phyloP scores from a whole-genome alignment of 345 rosid genomes.

The Acer campestre region DNA sequence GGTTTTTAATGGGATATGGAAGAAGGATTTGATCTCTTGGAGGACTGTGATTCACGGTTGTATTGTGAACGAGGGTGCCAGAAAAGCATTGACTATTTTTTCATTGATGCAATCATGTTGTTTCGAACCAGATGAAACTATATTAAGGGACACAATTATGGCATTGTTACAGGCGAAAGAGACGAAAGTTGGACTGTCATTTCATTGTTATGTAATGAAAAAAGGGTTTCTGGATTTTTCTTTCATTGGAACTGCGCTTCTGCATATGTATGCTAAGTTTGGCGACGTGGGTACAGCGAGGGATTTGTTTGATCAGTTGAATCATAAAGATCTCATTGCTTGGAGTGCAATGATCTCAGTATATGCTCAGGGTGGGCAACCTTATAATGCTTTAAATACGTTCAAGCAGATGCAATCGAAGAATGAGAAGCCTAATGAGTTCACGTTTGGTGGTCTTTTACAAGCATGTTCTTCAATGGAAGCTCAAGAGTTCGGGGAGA shows the following conservation, averaged over 20 bases:
- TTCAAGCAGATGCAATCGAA: slow-evolving; percentile 33
- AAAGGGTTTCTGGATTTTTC: slow-evolving; percentile 25
- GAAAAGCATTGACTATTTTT: slow-evolving; percentile 23
- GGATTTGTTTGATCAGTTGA: slow-evolving; percentile 27
- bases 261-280: slow-evolving; percentile 26
- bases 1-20: slow-evolving; percentile 2
- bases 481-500: slow-evolving; percentile 30
- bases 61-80: slow-evolving; percentile 16
- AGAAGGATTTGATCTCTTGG: slow-evolving; percentile 31
- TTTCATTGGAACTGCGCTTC: slow-evolving; percentile 33
- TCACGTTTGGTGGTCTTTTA: slow-evolving; percentile 30
- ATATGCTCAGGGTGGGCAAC: slow-evolving; percentile 21
- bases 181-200: slow-evolving; percentile 19
- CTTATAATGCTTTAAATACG: slow-evolving; percentile 23
- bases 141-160: slow-evolving; percentile 11
- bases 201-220: slow-evolving; percentile 30
- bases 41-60: slow-evolving; percentile 17
- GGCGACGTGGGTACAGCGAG: slow-evolving; percentile 27
- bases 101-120: slow-evolving; percentile 17
- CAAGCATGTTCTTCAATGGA: slow-evolving; percentile 35
- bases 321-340: slow-evolving; percentile 28
- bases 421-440: slow-evolving; percentile 31
- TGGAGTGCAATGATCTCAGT: slow-evolving; percentile 40
- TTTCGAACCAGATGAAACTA: slow-evolving; percentile 17
- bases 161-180: slow-evolving; percentile 19